Base-by-base conservation (phyloP, 139 green algal species). In the Closterium sp. region DNA sequence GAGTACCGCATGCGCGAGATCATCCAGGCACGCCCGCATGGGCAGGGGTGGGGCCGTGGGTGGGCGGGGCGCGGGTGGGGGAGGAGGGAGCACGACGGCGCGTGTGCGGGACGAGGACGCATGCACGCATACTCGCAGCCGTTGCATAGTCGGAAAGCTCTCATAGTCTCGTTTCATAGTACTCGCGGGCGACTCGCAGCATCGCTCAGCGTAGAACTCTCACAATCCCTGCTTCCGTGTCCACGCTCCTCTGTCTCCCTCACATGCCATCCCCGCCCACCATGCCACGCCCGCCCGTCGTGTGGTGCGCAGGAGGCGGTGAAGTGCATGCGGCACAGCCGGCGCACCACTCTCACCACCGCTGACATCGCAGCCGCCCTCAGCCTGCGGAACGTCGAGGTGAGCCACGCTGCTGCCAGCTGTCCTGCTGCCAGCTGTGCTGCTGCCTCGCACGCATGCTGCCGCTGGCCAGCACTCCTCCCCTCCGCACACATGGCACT, bases 1-100 rank as follows among this genome's bases (percentile, higher is more conserved):
- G 98, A 99, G 85, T 98, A 98, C 90, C 93, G 97, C 0, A 62
- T 99, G 90, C 95, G 98, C 5, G 97, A 99, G 89, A 95, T 99
- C 31, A 96, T 99, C 28, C 97, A 99, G 96, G 91, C 50, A 73
- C 96, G 97, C 84, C 50, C 50, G 50, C 38, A 45, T 45, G 38
- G 38, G 38, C 38, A 45, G 10, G 50, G 50, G 50, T 21, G 13
- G 13, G 50, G 50, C 17, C 32, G 42, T 1, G 28, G 31, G 3
- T 45, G 29, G 29, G 24, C 28, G 50, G 50, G 50, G 50, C 50
- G 17, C 24, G 50, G 50, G 13, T 62, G 21, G 21, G 86, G 21
- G 38, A 45, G 38, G 38, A 45, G 10, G 38, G 9, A 45, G 38
- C 38, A 45, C 38, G 10, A 62, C n/a, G 31, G 24, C 30, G 29